Conservation (phyloP, 805 yeast species). For the Diddensiella santjacobensis region DNA sequence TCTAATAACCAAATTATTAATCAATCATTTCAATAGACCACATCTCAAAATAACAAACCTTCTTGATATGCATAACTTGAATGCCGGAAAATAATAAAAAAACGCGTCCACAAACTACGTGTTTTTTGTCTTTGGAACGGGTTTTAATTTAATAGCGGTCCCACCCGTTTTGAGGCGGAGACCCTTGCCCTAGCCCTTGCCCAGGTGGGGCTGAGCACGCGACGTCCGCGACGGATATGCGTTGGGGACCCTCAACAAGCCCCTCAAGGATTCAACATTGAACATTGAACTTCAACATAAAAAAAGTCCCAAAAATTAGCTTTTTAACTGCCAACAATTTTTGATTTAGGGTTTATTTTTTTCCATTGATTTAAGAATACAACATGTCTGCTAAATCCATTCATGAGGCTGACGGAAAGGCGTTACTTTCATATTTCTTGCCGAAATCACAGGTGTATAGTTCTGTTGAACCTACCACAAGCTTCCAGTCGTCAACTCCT, state of each 20-base stretch:
- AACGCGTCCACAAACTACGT: not conserved
- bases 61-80: constrained; percentile 21
- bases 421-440: constrained; percentile 40
- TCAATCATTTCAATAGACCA: too few species aligned
- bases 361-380: not conserved
- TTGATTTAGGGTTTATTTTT: not conserved
- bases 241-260: constrained; percentile 5
- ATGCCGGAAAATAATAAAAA: not conserved
- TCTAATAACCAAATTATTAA: constrained; percentile 34
- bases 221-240: not conserved
- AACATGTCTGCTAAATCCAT: constrained; percentile 44
- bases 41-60: constrained; percentile 20
- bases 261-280: not conserved
- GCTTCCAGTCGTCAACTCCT: constrained; percentile 34
- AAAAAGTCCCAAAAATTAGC: not conserved
- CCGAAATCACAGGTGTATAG: constrained; percentile 39
- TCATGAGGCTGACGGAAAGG: constrained; percentile 46
- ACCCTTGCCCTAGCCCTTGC: not conserved
- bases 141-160: not conserved
- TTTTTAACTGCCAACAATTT: not conserved
- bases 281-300: not conserved
- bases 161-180: too few species aligned
- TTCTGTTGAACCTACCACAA: constrained; percentile 30
- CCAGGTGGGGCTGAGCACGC: not conserved
- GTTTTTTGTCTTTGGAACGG: not conserved